These are phyloP conservation scores for Erythrobasidium hasegawianum DNA, from an alignment of 1,284 basidiomycete species.

Conservation along the genomic window DNA sequence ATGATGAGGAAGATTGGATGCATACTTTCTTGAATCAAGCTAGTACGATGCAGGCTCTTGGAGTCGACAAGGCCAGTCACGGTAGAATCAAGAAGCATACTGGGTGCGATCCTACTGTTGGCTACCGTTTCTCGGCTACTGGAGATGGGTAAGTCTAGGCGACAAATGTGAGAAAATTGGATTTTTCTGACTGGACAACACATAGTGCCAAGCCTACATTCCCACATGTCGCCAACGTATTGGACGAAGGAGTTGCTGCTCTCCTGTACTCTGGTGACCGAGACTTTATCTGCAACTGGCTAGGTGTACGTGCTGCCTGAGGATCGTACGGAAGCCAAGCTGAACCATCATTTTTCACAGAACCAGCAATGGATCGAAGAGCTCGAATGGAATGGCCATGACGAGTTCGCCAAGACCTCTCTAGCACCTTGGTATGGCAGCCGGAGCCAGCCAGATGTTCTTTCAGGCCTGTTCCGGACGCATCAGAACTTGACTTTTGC, in stretches of 20 bases:
- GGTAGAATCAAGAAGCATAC: slow-evolving; percentile 40
- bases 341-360: slow-evolving; percentile 8
- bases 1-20: slow-evolving; percentile 41
- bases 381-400: slow-evolving; percentile 38
- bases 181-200: not conserved
- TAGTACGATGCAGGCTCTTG: slow-evolving; percentile 37
- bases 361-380: slow-evolving; percentile 39
- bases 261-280: slow-evolving; percentile 42
- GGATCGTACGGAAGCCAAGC: not conserved
- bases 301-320: not conserved
- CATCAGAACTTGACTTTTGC: slow-evolving; percentile 42
- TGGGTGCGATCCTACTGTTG: slow-evolving; percentile 41
- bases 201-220: slow-evolving; percentile 37
- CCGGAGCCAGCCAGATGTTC: not conserved
- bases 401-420: slow-evolving; percentile 33
- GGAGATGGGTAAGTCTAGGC: slow-evolving; percentile 38
- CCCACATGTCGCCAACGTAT: slow-evolving; percentile 37
- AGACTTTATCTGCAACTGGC: slow-evolving; percentile 42
- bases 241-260: slow-evolving; percentile 37
- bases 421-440: slow-evolving; percentile 39
- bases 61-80: slow-evolving; percentile 41
- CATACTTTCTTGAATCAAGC: slow-evolving; percentile 40
- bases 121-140: slow-evolving; percentile 39
- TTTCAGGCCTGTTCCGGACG: slow-evolving; percentile 39
- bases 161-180: not conserved